Base-by-base conservation (phyloP, 257 asterid genomes). In the Paraleonurus japonicus region DNA sequence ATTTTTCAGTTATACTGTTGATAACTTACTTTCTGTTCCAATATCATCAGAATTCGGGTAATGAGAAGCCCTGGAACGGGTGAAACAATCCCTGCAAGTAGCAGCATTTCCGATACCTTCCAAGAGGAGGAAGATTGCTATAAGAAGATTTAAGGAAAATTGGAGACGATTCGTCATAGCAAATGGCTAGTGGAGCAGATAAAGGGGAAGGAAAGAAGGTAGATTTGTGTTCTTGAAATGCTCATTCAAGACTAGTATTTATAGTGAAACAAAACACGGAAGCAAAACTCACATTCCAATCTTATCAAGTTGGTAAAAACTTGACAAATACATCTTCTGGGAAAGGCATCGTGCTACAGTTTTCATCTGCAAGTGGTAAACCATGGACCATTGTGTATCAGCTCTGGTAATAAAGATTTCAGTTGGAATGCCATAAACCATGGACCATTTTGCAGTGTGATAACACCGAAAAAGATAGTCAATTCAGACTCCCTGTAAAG, bases 31-130 rank as follows among this genome's bases (percentile, higher is more conserved):
- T 58, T 88, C 89, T 59, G 96, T 89, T 82, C 97, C 95, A 70
- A 82, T 85, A 70, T 83, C 85, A 64, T 86, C 92, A 78, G 97
- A 89, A 69, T 79, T 79, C 13, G 92, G 89, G 82, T 89, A 91
- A 70, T 87, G 71, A 16, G 96, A 73, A 16, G 97, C 95, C 45
- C 85, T 81, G 30, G 97, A 89, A 32, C 69, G 88, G 73, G 81
- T 74, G 66, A 87, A 91, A 67, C 96, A 88, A 70, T 84, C 92
- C 5, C 64, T 50, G 74, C 95, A 88, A 0, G 85, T 76, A 17
- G 83, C 82, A 57, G 92, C 85, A 67, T 75, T 74, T 60, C 74
- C 88, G 7, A 47, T 71, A 32, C 64, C 5, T 57, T 66, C 83
- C 73, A 83, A 65, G 69, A 81, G 60, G 61, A 85, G 78, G 59